Conservation (phyloP, 306 rosid species). For the Boehmeria nivea region DNA sequence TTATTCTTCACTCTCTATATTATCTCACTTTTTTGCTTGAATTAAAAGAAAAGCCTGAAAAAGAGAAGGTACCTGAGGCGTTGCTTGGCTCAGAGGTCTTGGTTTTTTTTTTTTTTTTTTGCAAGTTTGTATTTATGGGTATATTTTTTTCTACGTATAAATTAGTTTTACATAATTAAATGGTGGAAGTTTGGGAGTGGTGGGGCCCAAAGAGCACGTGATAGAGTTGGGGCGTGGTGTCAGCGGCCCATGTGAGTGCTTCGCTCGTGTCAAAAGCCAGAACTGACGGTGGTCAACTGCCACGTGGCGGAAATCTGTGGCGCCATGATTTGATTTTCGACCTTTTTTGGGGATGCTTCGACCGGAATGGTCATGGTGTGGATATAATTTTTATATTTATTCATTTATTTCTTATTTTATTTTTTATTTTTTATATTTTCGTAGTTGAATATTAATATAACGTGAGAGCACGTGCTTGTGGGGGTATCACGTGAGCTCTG, state of each 20-base stretch:
- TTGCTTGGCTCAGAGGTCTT: conserved; percentile 41
- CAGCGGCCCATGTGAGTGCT: conserved; percentile 64
- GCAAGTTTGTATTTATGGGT: neutral
- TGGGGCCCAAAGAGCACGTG: conserved; percentile 47
- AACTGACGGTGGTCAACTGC: conserved; percentile 61
- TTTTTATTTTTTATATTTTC: neutral
- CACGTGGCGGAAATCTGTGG: conserved; percentile 41
- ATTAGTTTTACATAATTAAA: too few relatives aligned
- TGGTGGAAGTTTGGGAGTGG: conserved; percentile 9
- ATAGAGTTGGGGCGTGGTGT: conserved; percentile 41
- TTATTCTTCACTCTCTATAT: neutral
- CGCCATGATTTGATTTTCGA: conserved; percentile 7
- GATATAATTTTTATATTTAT: neutral
- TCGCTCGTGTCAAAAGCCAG: conserved; percentile 49
- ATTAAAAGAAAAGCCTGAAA: too few relatives aligned
- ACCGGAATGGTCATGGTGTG: conserved; percentile 3
- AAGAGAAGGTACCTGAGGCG: conserved; percentile 23
- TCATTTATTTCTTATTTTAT: neutral
- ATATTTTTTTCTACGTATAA: neutral
- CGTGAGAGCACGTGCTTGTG: conserved; percentile 55
- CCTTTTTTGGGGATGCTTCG: conserved; percentile 24
- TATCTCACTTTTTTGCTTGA: too few relatives aligned
- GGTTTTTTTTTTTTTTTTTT: neutral
- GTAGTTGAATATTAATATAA: conserved; percentile 8
- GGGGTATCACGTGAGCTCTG: conserved; percentile 42